Evolutionary conservation across 2,329 filamentous ascomycete species (phyloP).

Genomic region (Colletotrichum shisoi): DNA sequence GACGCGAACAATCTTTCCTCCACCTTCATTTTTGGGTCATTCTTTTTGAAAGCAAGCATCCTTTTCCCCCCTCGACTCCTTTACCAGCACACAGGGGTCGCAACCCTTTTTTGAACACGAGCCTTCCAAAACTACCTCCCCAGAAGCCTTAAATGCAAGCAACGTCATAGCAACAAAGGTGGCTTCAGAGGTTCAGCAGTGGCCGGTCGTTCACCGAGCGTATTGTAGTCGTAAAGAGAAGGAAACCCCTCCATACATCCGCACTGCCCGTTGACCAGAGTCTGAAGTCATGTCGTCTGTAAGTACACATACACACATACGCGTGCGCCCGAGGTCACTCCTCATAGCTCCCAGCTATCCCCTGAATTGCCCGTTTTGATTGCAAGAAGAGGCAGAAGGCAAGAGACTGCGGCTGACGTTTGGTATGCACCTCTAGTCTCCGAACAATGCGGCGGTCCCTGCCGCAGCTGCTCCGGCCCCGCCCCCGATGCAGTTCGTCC

Average conservation of each 20-base stretch:
- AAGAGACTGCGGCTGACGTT: neutral
- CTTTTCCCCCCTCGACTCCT: conserved; percentile 6
- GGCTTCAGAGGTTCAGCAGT: conserved; percentile 38
- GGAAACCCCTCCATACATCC: conserved; percentile 5
- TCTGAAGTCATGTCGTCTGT: conserved; percentile 38
- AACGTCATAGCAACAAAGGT: conserved; percentile 27
- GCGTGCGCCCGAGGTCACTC: neutral
- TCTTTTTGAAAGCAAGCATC: conserved; percentile 29
- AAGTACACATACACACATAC: conserved; percentile 5
- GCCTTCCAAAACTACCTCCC: neutral
- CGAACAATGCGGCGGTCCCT: conserved; percentile 25
- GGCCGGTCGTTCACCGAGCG: conserved; percentile 20
- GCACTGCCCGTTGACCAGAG: conserved; percentile 35
- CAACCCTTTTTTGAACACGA: conserved; percentile 6
- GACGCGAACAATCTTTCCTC: neutral
- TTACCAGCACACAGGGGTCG: conserved; percentile 1
- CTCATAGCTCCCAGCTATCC: no score
- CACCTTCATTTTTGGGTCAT: conserved; percentile 20
- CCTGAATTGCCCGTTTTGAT: neutral
- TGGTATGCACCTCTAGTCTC: conserved; percentile 6
- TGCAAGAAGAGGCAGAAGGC: neutral
- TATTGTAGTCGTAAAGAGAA: conserved; percentile 18
- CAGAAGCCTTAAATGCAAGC: conserved; percentile 36
- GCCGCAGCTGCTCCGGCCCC: conserved; percentile 15
- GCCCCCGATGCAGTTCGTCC: conserved; percentile 35